Conservation (phyloP, 306 rosid genomes). For the Corylus avellana region DNA sequence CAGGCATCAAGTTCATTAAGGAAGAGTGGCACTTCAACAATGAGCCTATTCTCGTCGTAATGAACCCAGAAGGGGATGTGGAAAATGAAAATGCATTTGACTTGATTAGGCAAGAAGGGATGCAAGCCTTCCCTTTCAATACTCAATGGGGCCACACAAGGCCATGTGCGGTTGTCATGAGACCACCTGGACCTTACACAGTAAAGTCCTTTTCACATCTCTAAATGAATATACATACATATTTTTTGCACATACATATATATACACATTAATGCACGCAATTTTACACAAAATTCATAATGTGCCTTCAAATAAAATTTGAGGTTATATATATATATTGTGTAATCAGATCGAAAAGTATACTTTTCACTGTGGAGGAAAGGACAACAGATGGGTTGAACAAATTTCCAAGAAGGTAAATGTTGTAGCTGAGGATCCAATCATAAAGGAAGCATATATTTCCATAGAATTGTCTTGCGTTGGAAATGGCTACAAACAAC, state of each 20-base stretch:
- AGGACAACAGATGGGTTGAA: conserved; percentile 41
- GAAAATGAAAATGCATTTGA: not conserved
- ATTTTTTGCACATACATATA: not conserved
- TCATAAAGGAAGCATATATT: conserved; percentile 33
- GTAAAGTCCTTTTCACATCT: too few species aligned
- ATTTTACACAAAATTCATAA: too few species aligned
- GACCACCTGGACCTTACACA: too few species aligned
- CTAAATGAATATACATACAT: not conserved
- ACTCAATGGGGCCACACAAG: too few species aligned
- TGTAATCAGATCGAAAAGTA: conserved; percentile 29
- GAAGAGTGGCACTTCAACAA: conserved; percentile 18
- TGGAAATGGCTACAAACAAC: conserved; percentile 16
- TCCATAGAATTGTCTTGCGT: conserved; percentile 32
- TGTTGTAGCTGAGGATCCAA: conserved; percentile 25
- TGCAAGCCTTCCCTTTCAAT: too few species aligned
- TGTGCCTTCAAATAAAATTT: too few species aligned
- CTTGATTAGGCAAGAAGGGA: too few species aligned
- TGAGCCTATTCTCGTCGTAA: conserved; percentile 26
- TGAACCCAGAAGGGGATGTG: conserved; percentile 26
- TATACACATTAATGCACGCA: too few species aligned
- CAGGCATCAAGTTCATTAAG: conserved; percentile 23
- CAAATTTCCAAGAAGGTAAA: conserved; percentile 28
- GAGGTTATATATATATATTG: too few species aligned
- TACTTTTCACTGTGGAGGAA: conserved; percentile 52
- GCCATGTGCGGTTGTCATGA: too few species aligned